Evolutionary conservation across 2,329 filamentous ascomycete species (phyloP).

Genomic region (Annulohypoxylon truncatum): DNA sequence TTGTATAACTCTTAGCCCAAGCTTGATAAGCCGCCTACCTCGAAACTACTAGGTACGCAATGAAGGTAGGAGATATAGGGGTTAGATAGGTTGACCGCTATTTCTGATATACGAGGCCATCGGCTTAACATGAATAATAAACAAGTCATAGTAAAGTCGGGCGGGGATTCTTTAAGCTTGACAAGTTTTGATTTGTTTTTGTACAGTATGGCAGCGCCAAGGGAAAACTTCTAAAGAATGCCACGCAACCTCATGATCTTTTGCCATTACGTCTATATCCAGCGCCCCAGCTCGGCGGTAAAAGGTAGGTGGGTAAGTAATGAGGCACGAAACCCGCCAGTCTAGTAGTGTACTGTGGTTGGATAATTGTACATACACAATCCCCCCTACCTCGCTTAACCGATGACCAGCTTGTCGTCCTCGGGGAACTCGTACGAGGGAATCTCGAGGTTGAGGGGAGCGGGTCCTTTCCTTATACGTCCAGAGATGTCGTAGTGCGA

Average conservation of each 20-base stretch:
- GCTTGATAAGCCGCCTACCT: background rate
- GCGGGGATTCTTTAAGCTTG: conserved; percentile 38
- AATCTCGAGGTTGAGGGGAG: conserved; percentile 96
- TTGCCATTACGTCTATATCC: conserved; percentile 48
- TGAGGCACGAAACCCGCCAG: conserved; percentile 36
- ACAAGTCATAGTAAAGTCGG: background rate
- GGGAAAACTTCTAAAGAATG: conserved; percentile 47
- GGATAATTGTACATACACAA: conserved; percentile 47
- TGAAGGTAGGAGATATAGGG: background rate
- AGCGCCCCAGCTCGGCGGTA: conserved; percentile 29
- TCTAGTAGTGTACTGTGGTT: conserved; percentile 44
- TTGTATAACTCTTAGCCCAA: background rate
- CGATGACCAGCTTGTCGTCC: conserved; percentile 89
- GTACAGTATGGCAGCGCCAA: conserved; percentile 49
- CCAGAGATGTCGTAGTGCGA: conserved; percentile 99
- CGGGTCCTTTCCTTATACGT: conserved; percentile 96
- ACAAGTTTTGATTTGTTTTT: conserved; percentile 46
- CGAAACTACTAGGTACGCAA: background rate
- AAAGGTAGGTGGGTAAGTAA: conserved; percentile 5
- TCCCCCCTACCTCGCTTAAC: conserved; percentile 66
- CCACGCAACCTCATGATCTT: conserved; percentile 45
- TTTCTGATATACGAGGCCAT: conserved; percentile 10
- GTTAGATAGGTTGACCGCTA: background rate
- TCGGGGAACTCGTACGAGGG: conserved; percentile 93
- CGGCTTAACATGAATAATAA: background rate